These are phyloP conservation scores for Fomitopsis pinicola DNA, from an alignment of 1,284 basidiomycete species.

Conservation along the genomic window DNA sequence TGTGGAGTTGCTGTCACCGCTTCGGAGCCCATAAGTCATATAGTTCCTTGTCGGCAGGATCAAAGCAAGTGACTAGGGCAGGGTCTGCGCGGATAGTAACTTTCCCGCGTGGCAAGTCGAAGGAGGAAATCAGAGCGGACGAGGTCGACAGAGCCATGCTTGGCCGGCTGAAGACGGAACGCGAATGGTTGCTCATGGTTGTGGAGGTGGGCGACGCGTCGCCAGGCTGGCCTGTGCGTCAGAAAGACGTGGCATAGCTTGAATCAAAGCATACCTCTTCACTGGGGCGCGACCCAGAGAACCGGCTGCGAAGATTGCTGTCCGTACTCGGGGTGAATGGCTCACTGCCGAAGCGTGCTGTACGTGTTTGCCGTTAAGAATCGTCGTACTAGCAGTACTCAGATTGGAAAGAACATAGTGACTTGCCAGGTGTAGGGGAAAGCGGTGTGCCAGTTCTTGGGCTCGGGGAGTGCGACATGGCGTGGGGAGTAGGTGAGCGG, in stretches of 20 bases:
- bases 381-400: too few species aligned
- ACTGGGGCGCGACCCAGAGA: neutral
- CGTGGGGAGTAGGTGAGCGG: too few species aligned
- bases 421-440: neutral
- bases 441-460: neutral
- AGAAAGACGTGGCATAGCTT: neutral
- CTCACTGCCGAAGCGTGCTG: neutral
- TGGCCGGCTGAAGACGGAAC: constrained; percentile 11
- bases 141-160: constrained; percentile 15
- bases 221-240: neutral
- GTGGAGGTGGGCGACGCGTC: constrained; percentile 20
- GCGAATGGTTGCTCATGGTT: constrained; percentile 16
- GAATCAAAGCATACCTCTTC: neutral
- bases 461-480: neutral
- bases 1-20: constrained; percentile 12
- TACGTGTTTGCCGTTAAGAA: too few species aligned
- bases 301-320: constrained; percentile 4
- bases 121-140: constrained; percentile 7
- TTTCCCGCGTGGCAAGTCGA: constrained; percentile 32
- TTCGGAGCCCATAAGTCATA: constrained; percentile 71
- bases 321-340: neutral
- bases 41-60: constrained; percentile 64
- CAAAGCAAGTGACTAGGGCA: constrained; percentile 64
- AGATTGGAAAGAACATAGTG: neutral
- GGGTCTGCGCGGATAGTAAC: constrained; percentile 57